phyloP scores from a whole-genome alignment of 192 early-diverging fungal genomes.

The Coemansia sp. region DNA sequence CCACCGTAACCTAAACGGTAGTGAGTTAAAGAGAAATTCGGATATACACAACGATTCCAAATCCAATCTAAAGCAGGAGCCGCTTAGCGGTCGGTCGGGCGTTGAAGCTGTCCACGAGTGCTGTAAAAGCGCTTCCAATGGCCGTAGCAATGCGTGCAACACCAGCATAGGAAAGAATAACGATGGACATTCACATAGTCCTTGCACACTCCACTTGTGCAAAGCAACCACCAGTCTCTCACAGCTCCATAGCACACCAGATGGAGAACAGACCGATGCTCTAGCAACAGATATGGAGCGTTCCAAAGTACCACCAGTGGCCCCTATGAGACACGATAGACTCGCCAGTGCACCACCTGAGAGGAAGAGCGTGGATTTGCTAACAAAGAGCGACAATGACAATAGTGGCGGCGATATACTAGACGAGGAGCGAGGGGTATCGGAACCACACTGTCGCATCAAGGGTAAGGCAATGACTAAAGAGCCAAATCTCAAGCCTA shows the following conservation, averaged over 20 bases:
- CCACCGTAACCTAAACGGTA: not conserved
- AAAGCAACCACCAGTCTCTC: constrained; percentile 49
- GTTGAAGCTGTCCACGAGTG: not conserved
- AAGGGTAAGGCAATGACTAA: constrained; percentile 17
- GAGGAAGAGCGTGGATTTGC: not conserved
- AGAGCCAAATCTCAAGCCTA: constrained; percentile 15
- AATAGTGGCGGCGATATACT: not conserved
- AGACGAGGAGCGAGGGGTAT: not conserved
- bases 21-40: not conserved
- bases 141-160: not conserved
- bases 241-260: constrained; percentile 18
- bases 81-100: not conserved
- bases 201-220: constrained; percentile 34
- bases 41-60: not conserved
- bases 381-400: not conserved
- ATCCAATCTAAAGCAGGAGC: not conserved
- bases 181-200: not conserved
- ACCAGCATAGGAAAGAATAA: not conserved
- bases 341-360: constrained; percentile 21
- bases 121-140: not conserved
- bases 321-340: constrained; percentile 8
- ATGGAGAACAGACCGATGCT: not conserved
- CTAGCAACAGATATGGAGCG: not conserved
- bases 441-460: constrained; percentile 12
- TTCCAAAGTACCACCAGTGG: not conserved